Base-by-base conservation (phyloP, 2,329 filamentous ascomycete genomes). In the Xylariales sp. region DNA sequence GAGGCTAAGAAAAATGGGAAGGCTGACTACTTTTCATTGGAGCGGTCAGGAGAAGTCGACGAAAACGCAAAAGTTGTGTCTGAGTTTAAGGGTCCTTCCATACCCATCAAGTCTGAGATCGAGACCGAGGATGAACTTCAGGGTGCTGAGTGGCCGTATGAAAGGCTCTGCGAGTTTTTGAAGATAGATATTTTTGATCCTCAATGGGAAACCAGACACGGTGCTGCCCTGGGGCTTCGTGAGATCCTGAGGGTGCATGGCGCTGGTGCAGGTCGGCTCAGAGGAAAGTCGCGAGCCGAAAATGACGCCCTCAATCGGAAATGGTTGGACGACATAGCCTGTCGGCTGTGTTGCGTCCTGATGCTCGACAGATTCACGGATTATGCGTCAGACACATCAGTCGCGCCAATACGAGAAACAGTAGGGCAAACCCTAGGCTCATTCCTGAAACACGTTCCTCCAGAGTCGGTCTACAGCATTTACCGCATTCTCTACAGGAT, bases 311-410 rank as follows among this genome's bases (percentile, higher is more conserved):
- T 87, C 30, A 98, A 97, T 52, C 78, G 83, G 44, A 76, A 72
- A 56, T 98, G 89, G 89, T 76, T 98, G 15, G 87, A 97, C 55
- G 91, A 98, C 55, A 73, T 98, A 36, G 88, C 90, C n/a, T 96
- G 90, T 54, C 85, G 93, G 18, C 76, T 98, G 33, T 91, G 90
- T 61, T 95, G 88, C 57, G 90, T 98, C 37, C 83, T 98, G 53
- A 96, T 98, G 82, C 80, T 98, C 13, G 93, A 98, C 64, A 83
- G 90, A 37, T 98, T 98, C 56, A 94, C 90, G 40, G 93, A 98
- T 57, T 98, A 96, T 65, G 93, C 94, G 42, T 95, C 90, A 5
- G 93, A 98, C 60, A 98, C 88, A 37, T 95, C 94, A 1, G 89
- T 98, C 28, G 93, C 93, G 1, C 93, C 93, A 0, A 96, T 98